Evolutionary conservation across 768 basidiomycete species (phyloP).

Genomic region (Kwoniella dendrophila): DNA sequence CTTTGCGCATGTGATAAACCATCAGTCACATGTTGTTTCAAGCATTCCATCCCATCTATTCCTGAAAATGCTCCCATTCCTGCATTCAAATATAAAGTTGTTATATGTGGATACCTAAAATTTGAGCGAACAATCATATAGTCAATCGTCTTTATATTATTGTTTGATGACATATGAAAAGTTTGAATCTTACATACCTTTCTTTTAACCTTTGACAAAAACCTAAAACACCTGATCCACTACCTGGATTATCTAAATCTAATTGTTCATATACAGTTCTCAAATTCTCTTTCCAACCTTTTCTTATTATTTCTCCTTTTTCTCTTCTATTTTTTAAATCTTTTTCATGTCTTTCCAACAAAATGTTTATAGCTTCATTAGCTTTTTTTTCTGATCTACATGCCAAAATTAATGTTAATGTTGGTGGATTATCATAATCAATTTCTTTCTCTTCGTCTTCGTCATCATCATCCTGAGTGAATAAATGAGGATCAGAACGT

Average conservation of each 20-base stretch:
- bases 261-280: slow-evolving; percentile 50
- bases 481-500: slow-evolving; percentile 18
- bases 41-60: slow-evolving; percentile 37
- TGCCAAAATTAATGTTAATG: slow-evolving; percentile 54
- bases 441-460: slow-evolving; percentile 4
- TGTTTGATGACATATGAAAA: no score
- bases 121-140: no score
- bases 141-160: no score
- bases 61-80: slow-evolving; percentile 49
- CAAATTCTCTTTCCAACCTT: slow-evolving; percentile 50
- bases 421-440: slow-evolving; percentile 19
- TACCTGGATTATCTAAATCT: slow-evolving; percentile 45
- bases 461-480: no score
- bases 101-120: slow-evolving; percentile 54
- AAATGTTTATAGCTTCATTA: slow-evolving; percentile 30
- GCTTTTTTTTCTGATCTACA: slow-evolving; percentile 50
- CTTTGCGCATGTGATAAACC: slow-evolving; percentile 38
- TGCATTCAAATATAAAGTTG: slow-evolving; percentile 54
- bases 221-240: slow-evolving; percentile 44
- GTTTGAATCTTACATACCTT: slow-evolving; percentile 33
- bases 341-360: slow-evolving; percentile 38
- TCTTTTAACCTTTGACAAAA: slow-evolving; percentile 46
- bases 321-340: slow-evolving; percentile 31
- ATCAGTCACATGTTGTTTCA: slow-evolving; percentile 37
- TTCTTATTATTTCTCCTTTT: slow-evolving; percentile 31